These are phyloP conservation scores for Cordyceps fumosorosea DNA, from an alignment of 2,329 filamentous ascomycete genomes.

Conservation along the genomic window DNA sequence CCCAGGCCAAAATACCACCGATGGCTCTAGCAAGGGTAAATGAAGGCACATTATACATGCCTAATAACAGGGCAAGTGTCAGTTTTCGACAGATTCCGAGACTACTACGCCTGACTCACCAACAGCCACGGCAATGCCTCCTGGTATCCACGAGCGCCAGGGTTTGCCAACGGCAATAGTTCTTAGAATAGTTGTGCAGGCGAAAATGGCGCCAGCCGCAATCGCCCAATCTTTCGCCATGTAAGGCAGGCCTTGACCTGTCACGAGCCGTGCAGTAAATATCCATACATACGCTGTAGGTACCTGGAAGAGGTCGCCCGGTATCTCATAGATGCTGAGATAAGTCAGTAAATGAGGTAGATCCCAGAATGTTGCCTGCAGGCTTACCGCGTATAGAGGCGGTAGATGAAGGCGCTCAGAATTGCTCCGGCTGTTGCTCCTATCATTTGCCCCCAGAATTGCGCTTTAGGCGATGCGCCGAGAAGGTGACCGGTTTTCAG, in stretches of 20 bases:
- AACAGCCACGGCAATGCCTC: constrained; percentile 92
- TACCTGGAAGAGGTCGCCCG: constrained; percentile 84
- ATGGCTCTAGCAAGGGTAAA: constrained; percentile 86
- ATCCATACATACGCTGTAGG: constrained; percentile 97
- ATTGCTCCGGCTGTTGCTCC: constrained; percentile 81
- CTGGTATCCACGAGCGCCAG: constrained; percentile 76
- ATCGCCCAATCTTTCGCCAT: constrained; percentile 78
- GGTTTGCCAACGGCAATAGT: constrained; percentile 48
- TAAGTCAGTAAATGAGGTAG: not conserved
- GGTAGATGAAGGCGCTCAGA: constrained; percentile 80
- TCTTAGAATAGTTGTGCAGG: constrained; percentile 61
- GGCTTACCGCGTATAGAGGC: constrained; percentile 63
- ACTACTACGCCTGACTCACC: constrained; percentile 43
- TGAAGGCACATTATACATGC: constrained; percentile 96
- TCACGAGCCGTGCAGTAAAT: constrained; percentile 89
- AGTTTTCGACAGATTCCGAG: not conserved
- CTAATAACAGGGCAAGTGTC: constrained; percentile 29
- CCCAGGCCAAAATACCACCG: constrained; percentile 69
- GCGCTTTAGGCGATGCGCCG: constrained; percentile 84
- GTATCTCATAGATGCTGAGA: constrained; percentile 72
- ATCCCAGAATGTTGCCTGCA: not conserved
- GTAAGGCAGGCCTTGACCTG: constrained; percentile 76
- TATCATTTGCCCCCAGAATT: constrained; percentile 95
- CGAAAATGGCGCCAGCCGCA: constrained; percentile 68
- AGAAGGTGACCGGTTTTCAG: constrained; percentile 93